These are phyloP conservation scores for Xylaria sp. DNA, from an alignment of 2,329 filamentous ascomycete genomes.

Conservation along the genomic window DNA sequence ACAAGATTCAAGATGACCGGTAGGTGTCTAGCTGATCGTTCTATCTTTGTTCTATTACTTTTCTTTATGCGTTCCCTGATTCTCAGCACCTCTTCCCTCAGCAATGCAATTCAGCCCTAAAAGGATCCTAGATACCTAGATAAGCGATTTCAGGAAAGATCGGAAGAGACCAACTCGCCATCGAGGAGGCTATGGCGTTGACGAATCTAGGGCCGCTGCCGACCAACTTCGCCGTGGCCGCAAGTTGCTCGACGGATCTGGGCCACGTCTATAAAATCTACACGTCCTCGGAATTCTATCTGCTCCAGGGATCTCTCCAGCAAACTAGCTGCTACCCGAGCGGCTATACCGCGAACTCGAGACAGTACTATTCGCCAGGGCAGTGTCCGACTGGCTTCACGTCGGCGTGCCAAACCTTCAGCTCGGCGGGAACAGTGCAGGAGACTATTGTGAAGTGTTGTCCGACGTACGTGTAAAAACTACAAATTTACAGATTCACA, in stretches of 20 bases:
- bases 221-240: constrained; percentile 20
- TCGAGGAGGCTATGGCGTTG: neutral
- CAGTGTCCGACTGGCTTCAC: constrained; percentile 39
- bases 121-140: too few species aligned
- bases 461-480: constrained; percentile 41
- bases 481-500: too few species aligned
- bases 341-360: constrained; percentile 26
- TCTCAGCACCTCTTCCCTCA: neutral
- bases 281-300: constrained; percentile 25
- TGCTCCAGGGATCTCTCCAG: constrained; percentile 34
- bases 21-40: too few species aligned
- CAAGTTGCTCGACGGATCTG: constrained; percentile 10
- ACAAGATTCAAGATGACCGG: too few species aligned
- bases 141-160: neutral
- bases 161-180: neutral
- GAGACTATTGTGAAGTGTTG: constrained; percentile 39
- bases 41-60: neutral
- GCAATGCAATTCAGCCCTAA: neutral
- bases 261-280: constrained; percentile 22
- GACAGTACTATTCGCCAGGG: constrained; percentile 38
- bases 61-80: too few species aligned
- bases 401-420: constrained; percentile 31
- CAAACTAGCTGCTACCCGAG: constrained; percentile 39
- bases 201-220: constrained; percentile 33
- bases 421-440: constrained; percentile 4